Evolutionary conservation across 1,139 yeast genomes (phyloP), one percentile per base, ranked within the genome.

Genomic region (Protomyces inouyei): DNA sequence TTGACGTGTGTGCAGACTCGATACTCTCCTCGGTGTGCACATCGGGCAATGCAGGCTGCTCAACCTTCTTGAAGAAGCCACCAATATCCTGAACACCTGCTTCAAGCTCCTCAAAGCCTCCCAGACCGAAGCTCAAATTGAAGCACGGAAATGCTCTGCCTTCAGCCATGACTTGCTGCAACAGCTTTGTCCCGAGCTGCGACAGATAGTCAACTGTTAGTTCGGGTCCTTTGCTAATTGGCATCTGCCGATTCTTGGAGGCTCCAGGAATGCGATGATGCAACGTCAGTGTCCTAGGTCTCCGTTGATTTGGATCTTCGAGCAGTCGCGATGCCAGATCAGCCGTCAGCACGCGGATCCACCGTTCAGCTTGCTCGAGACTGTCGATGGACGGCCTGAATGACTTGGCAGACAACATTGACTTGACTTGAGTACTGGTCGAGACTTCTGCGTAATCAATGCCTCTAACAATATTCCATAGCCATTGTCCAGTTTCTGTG

Each of bases 401-500:
- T 71, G 91, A 89, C 72, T 93, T 93, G 60, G 87, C 84, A 0
- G 97, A 87, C 76, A 85, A 85, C 98, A 93, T 91, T 0, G 96
- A 86, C 72, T 91, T 90, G 23, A 88, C 80, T 46, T 85, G 84
- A 0, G 85, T 82, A 64, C 87, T 77, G 21, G 82, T 78, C 14
- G 81, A 78, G 9, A 93, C 76, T 52, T 84, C 85, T 32, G 78
- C 78, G 43, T 76, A 71, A 66, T 79, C 79, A 21, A 79, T 74
- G 0, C 98, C 98, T 48, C 91, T 77, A 0, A 86, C 86, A 38
- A 91, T 75, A 23, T 82, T 77, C 72, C 79, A 85, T 28, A 85
- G 71, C 66, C 70, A 61, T n/a, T 64, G 67, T 8, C 73, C 76
- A 10, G 75, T 75, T 0, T 70, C 71, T 64, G 84, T 85, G 9